Base-by-base conservation (phyloP, 228 moss, liverwort and hornwort species). In the Sphagnum magellanicum region DNA sequence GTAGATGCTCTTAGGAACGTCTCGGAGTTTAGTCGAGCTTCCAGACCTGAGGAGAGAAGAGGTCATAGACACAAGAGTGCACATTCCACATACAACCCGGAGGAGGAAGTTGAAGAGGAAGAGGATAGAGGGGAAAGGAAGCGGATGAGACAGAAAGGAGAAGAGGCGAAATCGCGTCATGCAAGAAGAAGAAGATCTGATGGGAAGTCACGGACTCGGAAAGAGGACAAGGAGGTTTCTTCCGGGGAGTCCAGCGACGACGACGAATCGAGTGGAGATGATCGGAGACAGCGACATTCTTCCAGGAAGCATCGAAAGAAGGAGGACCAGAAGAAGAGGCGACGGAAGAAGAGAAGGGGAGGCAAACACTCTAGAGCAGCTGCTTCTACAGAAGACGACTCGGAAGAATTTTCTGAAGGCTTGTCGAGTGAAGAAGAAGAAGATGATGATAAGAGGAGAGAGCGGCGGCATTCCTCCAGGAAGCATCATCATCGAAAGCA, bases 261-360 rank as follows among this genome's bases (percentile, higher is more conserved):
- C 58, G 84, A 83, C 48, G 68, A 64, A 69, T 79, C 70, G 59
- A 75, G 68, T 61, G 78, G 75, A 51, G 80, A 74, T 61, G 70
- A 64, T 64, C 64, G 53, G 48, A 72, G 77, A 83, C 72, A 71
- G 58, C 70, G 65, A 63, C 55, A 48, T 63, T 16, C 63, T 7
- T 63, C 63, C 16, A 63, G 16, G 16, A 15, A 8, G 15, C 3
- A 52, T 16, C 67, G 61, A 60, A 67, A 72, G 72, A 77, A 74
- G 70, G 78, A 81, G 81, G 77, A 79, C 49, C 72, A 62, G 9
- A 78, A 82, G 70, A 70, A 76, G 67, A 79, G 85, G 66, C 76
- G 75, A 12, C 70, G 75, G 70, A 77, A 77, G 50, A 79, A 75
- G 63, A 79, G 78, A 74, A 32, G 32, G 32, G 3, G 3, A 32